Percentiles rank a stretch among this genome's conserved stretches.
Conservation (phyloP, 106 monocot genomes). For the Xerophyta viscosa region DNA sequence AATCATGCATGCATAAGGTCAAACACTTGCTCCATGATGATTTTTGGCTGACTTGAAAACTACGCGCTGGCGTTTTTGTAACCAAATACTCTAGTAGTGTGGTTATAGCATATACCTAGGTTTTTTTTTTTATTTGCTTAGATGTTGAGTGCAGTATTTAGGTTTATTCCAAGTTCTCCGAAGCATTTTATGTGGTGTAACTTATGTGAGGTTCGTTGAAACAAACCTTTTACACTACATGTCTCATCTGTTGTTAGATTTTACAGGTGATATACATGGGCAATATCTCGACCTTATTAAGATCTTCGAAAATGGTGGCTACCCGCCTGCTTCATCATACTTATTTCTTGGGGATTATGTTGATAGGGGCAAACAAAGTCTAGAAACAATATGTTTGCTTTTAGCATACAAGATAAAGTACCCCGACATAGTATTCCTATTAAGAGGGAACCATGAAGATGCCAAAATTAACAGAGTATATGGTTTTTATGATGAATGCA, state of each 20-base stretch:
- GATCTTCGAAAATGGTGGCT: slow-evolving; percentile 2
- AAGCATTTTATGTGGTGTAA: no score
- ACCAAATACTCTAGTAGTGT: no score
- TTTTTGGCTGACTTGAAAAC: no score
- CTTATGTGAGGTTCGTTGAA: no score
- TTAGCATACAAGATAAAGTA: slow-evolving; percentile 2
- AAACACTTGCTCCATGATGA: no score
- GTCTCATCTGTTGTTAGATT: not conserved
- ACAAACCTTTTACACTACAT: not conserved
- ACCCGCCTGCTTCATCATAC: not conserved
- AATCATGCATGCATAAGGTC: no score
- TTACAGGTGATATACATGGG: slow-evolving; percentile 6
- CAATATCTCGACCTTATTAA: not conserved
- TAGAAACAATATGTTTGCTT: slow-evolving; percentile 3
- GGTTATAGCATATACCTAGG: no score
- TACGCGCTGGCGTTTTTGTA: no score
- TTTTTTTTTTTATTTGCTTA: no score
- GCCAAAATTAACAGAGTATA: slow-evolving; percentile 4
- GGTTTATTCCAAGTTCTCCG: no score
- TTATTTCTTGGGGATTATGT: slow-evolving; percentile 8
- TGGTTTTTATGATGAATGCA: slow-evolving; percentile 5
- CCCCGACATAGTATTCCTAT: not conserved
- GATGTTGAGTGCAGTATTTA: no score
- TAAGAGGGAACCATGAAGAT: slow-evolving; percentile 3
- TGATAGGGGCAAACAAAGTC: not conserved